Base-by-base conservation (phyloP, 192 early-diverging fungal genomes). In the Coemansia aciculifera region DNA sequence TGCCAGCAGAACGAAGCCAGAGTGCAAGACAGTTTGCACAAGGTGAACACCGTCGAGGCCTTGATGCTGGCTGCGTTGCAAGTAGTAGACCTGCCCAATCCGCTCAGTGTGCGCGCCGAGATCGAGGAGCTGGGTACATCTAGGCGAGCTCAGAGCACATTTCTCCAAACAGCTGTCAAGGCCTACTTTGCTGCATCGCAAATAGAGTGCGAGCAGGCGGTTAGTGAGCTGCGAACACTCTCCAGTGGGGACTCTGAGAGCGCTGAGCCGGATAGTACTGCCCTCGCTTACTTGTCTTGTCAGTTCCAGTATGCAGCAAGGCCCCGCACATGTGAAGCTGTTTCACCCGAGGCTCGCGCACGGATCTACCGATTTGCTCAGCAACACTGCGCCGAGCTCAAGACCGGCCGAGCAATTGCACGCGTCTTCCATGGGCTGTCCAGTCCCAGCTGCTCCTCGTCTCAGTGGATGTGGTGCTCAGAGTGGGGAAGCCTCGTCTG, bases 401-500 rank as follows among this genome's bases (percentile, higher is more conserved):
- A 52, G 37, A 76, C 71, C 23, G 81, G 69, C 8, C 71, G 77
- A 31, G 73, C 77, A 0, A 68, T 84, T 34, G 81, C 81, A 3
- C 73, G 74, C 23, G 38, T 84, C 12, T 64, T 79, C 40, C 81
- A 84, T 64, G 81, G 77, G 5, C 75, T 84, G 2, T 67, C 73
- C 6, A 69, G 77, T 10, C 77, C 81, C 3, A 71, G 57, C 34
- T 72, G 63, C 49, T 62, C 69, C 17, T 62, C 73, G 32, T 75
- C 78, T 15, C 69, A 75, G 52, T 81, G 78, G 78, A 57, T 65
- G 59, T 81, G 78, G 78, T 75, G 78, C 43, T 24, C 69, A 23
- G 78, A 80, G 59, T 80, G 78, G 78, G 73, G 63, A 12, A 72
- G 78, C 64, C 69, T 80, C 27, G 69, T 72, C 15, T 49, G 37